These are phyloP conservation scores for Exophiala mesophila DNA, from an alignment of 2,329 filamentous ascomycete genomes.

Conservation along the genomic window DNA sequence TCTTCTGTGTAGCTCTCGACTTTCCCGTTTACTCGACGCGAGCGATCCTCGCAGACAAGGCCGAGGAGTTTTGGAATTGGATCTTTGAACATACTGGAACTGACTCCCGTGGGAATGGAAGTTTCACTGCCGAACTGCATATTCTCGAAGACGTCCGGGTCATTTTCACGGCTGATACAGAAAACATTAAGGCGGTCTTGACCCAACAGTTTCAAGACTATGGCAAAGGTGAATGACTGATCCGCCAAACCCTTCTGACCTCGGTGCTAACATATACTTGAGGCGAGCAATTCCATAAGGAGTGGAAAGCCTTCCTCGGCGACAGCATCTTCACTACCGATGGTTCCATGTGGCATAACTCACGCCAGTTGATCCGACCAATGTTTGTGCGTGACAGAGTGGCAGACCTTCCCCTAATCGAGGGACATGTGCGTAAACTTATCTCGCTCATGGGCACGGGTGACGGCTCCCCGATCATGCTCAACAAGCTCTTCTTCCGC, in stretches of 20 bases:
- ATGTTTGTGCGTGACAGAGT: slow-evolving; percentile 84
- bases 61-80: slow-evolving; percentile 23
- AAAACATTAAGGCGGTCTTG: slow-evolving; percentile 89
- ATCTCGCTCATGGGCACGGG: slow-evolving; percentile 58
- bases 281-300: slow-evolving; percentile 56
- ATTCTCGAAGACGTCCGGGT: slow-evolving; percentile 41
- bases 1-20: slow-evolving; percentile 15
- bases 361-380: slow-evolving; percentile 77
- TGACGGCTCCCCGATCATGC: slow-evolving; percentile 54
- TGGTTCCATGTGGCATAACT: slow-evolving; percentile 71
- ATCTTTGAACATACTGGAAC: slow-evolving; percentile 19
- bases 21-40: slow-evolving; percentile 21
- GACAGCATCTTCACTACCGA: slow-evolving; percentile 82
- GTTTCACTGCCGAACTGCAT: slow-evolving; percentile 21
- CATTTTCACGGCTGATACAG: slow-evolving; percentile 73
- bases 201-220: slow-evolving; percentile 81
- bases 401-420: slow-evolving; percentile 76
- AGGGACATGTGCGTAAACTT: slow-evolving; percentile 69
- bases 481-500: slow-evolving; percentile 73
- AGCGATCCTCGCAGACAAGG: slow-evolving; percentile 18
- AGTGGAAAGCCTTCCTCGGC: slow-evolving; percentile 78
- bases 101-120: slow-evolving; percentile 9
- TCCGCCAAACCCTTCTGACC: slow-evolving; percentile 39
- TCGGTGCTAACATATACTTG: slow-evolving; percentile 16
- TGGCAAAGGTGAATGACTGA: slow-evolving; percentile 70